These are phyloP conservation scores for Ustilago shanxiensis DNA, from an alignment of 1,284 basidiomycete genomes.

Conservation along the genomic window DNA sequence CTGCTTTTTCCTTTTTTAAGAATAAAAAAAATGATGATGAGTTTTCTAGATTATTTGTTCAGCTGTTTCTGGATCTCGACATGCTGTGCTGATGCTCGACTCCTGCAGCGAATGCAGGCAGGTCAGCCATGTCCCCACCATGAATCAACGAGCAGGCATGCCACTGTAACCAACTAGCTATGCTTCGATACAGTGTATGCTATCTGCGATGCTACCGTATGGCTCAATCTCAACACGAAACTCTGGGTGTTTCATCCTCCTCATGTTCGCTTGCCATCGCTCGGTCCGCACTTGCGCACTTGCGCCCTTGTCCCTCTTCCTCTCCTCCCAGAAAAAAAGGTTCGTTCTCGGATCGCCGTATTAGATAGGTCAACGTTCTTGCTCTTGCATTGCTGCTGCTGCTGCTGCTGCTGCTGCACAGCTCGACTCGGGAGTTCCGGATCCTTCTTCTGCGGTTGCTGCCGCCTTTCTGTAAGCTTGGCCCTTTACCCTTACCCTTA, in stretches of 20 bases:
- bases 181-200: too few species aligned
- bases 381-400: slow-evolving; percentile 4
- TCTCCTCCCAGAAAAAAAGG: background rate
- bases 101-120: slow-evolving; percentile 5
- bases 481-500: background rate
- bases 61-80: background rate
- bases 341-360: slow-evolving; percentile 8
- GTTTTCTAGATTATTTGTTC: background rate
- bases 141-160: background rate
- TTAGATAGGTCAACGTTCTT: slow-evolving; percentile 17
- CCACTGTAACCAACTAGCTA: too few species aligned
- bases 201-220: too few species aligned
- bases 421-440: slow-evolving; percentile 38
- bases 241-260: background rate
- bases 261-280: slow-evolving; percentile 21
- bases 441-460: too few species aligned
- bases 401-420: slow-evolving; percentile 8
- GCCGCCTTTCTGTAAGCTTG: too few species aligned
- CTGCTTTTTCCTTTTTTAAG: background rate
- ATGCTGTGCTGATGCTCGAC: background rate
- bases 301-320: background rate
- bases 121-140: slow-evolving; percentile 13
- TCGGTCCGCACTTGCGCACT: slow-evolving; percentile 37
- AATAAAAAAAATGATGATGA: too few species aligned
- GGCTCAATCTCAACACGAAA: background rate